Evolutionary conservation across 2,329 filamentous ascomycete genomes (phyloP).

Genomic region (Mycosphaerella sp.): DNA sequence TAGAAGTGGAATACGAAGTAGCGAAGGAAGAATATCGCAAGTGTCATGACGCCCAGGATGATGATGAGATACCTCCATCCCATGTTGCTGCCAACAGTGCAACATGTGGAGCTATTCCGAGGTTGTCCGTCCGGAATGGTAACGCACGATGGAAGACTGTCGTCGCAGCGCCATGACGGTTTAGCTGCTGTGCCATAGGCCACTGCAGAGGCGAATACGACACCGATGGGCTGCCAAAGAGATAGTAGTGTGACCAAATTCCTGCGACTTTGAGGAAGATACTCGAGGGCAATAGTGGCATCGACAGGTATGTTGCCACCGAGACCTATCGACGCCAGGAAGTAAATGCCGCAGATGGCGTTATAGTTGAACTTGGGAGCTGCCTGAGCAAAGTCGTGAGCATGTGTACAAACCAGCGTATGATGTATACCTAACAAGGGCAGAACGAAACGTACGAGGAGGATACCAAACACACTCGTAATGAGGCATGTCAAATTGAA

Average conservation of each 20-base stretch:
- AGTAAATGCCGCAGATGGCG: conserved; percentile 41
- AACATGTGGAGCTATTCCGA: conserved; percentile 28
- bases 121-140: conserved; percentile 25
- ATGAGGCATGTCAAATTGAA: conserved; percentile 56
- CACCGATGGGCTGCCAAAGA: conserved; percentile 52
- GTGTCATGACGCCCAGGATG: conserved; percentile 36
- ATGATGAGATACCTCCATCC: conserved; percentile 43
- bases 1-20: conserved; percentile 52
- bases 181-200: conserved; percentile 47
- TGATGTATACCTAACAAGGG: no score
- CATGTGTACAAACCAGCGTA: no score
- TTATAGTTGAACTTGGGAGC: conserved; percentile 41
- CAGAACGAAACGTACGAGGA: conserved; percentile 30
- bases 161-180: conserved; percentile 46
- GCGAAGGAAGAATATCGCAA: conserved; percentile 47
- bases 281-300: conserved; percentile 52
- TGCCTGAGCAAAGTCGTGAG: conserved; percentile 25
- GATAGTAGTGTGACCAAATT: conserved; percentile 51
- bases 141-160: conserved; percentile 46
- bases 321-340: conserved; percentile 29
- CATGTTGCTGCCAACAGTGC: conserved; percentile 38
- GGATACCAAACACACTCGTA: conserved; percentile 49
- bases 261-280: conserved; percentile 48
- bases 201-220: conserved; percentile 47
- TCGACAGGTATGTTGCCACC: conserved; percentile 53